phyloP scores from a whole-genome alignment of 2,329 filamentous ascomycete species.

The Escovopsis sp. region DNA sequence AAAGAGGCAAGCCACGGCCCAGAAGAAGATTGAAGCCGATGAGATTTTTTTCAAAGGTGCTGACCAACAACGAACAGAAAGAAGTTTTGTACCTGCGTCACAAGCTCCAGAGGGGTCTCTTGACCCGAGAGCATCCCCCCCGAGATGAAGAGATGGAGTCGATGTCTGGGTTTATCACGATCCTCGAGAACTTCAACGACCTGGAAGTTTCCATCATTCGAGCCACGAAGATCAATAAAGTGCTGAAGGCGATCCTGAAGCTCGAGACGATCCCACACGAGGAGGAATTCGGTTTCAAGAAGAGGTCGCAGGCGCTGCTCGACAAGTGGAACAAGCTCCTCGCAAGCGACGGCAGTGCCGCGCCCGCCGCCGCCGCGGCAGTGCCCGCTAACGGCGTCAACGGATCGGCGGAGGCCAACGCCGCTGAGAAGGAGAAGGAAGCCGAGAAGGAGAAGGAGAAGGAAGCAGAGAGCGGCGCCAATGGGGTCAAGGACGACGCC shows the following conservation, averaged over 20 bases:
- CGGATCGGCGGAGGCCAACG: conserved; percentile 23
- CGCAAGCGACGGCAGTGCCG: conserved; percentile 35
- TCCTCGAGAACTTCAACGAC: conserved; percentile 66
- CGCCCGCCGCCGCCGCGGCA: conserved; percentile 15
- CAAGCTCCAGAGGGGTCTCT: conserved; percentile 85
- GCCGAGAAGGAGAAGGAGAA: no score
- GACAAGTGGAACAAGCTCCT: conserved; percentile 80
- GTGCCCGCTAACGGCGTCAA: conserved; percentile 29
- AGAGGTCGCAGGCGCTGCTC: conserved; percentile 65
- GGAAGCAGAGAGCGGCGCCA: conserved; percentile 14
- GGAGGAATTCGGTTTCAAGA: conserved; percentile 78
- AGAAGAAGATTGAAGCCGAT: no score
- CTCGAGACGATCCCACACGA: conserved; percentile 74
- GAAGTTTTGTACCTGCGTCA: conserved; percentile 89
- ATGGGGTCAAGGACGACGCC: conserved; percentile 25
- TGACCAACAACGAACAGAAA: conserved; percentile 33
- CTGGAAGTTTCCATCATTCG: conserved; percentile 83
- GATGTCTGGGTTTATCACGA: conserved; percentile 64
- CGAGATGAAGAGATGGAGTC: conserved; percentile 69
- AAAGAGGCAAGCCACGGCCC: conserved; percentile 36
- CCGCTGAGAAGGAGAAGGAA: conserved; percentile 24
- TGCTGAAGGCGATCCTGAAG: conserved; percentile 88
- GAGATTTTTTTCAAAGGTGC: conserved; percentile 4
- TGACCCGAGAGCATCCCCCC: conserved; percentile 72
- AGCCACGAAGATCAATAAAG: conserved; percentile 95